Evolutionary conservation across 148 eudicot genomes (phyloP), one percentile per base, ranked within the genome.

Genomic region (Hydrangea macrophylla): DNA sequence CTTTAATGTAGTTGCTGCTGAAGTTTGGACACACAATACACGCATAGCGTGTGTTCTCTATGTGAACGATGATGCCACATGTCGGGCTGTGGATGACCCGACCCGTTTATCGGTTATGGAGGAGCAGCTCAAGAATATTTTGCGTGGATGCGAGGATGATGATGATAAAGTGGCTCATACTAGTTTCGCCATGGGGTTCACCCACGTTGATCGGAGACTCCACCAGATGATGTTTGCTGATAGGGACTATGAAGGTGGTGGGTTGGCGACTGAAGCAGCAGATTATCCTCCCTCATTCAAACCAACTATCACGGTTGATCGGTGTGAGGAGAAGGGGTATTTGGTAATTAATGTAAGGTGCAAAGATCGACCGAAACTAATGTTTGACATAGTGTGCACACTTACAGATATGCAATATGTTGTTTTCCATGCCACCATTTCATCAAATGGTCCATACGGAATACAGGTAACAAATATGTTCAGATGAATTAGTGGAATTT

Each of bases 361-460:
- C 68, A 85, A 77, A 40, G 96, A 90, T 76, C 83, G 96, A 9
- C 81, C 90, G 26, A 90, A 85, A 70, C 92, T 90, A 59, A 81
- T 90, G 92, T 90, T 90, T 67, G 96, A 90, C 70, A 87, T 84
- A 9, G 96, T 90, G 42, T 90, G 96, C 84, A 90, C 96, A 0
- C 90, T 90, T 11, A 87, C 92, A 3, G 92, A 90, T 58, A 90
- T 90, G 96, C 77, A 90, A 23, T 90, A 87, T 73, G 84, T 90
- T 27, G 90, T 90, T 63, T 90, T 84, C 39, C 96, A 90, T 82
- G 96, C 96, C 48, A 70, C 78, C 53, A 81, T 90, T 57, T 55
- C 77, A 18, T 87, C 96, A 2, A 85, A 85, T 40, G 78, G 85
- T 10, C 85, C 90, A 25, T 67, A 77, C 30, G 96, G 92, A 64